Percentiles rank a stretch among this genome's conserved stretches.
Conservation (phyloP, 2,329 filamentous ascomycete species). For the Ascocoryne sarcoides region DNA sequence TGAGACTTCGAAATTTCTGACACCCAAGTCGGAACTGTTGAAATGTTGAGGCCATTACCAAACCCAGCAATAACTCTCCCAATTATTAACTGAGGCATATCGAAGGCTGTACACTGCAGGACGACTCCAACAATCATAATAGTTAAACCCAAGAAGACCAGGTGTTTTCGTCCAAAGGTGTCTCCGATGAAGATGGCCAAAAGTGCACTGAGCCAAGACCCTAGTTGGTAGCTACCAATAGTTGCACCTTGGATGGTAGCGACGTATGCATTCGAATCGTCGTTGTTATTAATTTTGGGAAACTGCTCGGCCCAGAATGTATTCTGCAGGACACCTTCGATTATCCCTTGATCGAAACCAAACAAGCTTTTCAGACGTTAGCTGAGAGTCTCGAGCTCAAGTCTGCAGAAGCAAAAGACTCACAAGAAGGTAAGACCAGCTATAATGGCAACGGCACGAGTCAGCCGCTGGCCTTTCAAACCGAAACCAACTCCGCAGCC, state of each 20-base stretch:
- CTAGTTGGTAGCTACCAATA: conserved; percentile 49
- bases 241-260: conserved; percentile 37
- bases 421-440: conserved; percentile 64
- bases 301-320: conserved; percentile 43
- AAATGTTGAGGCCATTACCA: conserved; percentile 43
- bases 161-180: conserved; percentile 41
- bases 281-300: conserved; percentile 41
- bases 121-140: conserved; percentile 51
- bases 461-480: conserved; percentile 55
- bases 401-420: conserved; percentile 33
- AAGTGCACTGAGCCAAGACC: conserved; percentile 45
- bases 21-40: conserved; percentile 52
- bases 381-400: conserved; percentile 1
- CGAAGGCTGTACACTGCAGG: conserved; percentile 33
- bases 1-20: conserved; percentile 40
- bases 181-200: conserved; percentile 43
- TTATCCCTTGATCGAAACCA: conserved; percentile 41
- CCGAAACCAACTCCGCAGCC: conserved; percentile 45
- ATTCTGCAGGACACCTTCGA: conserved; percentile 37
- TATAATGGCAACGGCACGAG: conserved; percentile 60
- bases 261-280: conserved; percentile 16
- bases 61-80: conserved; percentile 41
- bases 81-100: conserved; percentile 47
- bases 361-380: conserved; percentile 27
- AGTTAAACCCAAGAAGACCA: conserved; percentile 46